Base-by-base conservation (phyloP, 176 grass and related monocot genomes). In the Eragrostis curvula region DNA sequence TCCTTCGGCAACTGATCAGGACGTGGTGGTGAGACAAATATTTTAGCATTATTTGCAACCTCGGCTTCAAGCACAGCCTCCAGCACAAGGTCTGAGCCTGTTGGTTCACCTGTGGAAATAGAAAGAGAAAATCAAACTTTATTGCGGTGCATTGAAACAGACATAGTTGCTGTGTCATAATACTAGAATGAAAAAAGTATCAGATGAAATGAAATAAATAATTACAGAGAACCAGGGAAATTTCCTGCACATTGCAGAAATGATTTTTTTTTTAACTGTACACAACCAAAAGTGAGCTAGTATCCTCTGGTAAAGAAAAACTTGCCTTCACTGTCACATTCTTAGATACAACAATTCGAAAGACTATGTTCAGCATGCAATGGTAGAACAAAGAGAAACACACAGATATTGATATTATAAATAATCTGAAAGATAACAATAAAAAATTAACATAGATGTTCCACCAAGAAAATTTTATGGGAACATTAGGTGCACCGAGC, bases 21-120 rank as follows among this genome's bases (percentile, higher is more conserved):
- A 81, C 80, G 90, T n/a, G 83, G 90, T 25, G 89, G 90, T 42
- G 91, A 79, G 28, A 91, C 81, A 41, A 98, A 89, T 2, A 89
- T 65, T 83, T 91, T 93, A 23, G 92, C 90, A 47, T 97, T 90
- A 25, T 85, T 71, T 65, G 92, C 96, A 47, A 98, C 96, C 39
- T 98, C 90, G 2, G 87, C 96, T 83, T 98, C 92, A 74, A 98
- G 27, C 58, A 95, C 80, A 62, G 96, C 96, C 83, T 95, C 90
- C 6, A 98, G 85, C 30, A 98, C 68, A 68, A 98, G 79, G 51
- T 95, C 90, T 53, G 92, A 93, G 6, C 96, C 96, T 30, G 72
- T 89, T 62, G 59, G 78, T 80, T 87, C 90, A 83, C 73, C 92
- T 98, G 84, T 23, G 16, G 46, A 50, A 42, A 82, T 51, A 49